phyloP scores from a whole-genome alignment of 495 filamentous ascomycete genomes.

The Penicillium ochrochloron region DNA sequence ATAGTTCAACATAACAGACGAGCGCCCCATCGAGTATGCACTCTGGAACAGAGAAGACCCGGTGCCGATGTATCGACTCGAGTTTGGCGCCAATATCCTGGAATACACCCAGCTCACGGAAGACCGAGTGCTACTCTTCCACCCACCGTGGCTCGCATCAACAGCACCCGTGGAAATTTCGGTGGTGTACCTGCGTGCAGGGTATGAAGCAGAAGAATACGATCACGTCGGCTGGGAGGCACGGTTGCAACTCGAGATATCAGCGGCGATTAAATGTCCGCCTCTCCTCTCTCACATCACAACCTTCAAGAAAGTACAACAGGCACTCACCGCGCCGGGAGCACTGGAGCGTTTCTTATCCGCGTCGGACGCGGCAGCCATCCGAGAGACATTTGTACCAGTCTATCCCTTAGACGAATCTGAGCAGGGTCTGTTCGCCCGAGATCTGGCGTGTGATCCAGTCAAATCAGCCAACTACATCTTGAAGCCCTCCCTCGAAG shows the following conservation, averaged over 20 bases:
- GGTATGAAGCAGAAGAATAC: conserved; percentile 81
- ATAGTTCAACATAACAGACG: conserved; percentile 79
- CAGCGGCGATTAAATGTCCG: conserved; percentile 82
- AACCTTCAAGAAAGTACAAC: conserved; percentile 87
- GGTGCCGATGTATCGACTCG: conserved; percentile 54
- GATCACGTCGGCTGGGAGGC: conserved; percentile 61
- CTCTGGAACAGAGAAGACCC: conserved; percentile 59
- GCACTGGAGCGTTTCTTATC: conserved; percentile 67
- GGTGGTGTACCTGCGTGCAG: conserved; percentile 80
- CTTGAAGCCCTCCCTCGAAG: conserved; percentile 86
- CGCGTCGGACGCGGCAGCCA: conserved; percentile 32
- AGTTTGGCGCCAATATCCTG: conserved; percentile 64
- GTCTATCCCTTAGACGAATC: conserved; percentile 77
- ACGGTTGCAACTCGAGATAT: conserved; percentile 73
- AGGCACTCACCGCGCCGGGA: conserved; percentile 71
- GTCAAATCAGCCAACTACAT: conserved; percentile 66
- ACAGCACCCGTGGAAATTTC: conserved; percentile 65
- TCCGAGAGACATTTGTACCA: conserved; percentile 70
- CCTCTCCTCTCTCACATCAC: conserved; percentile 80
- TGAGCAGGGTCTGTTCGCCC: conserved; percentile 64
- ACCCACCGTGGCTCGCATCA: conserved; percentile 60
- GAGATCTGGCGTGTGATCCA: conserved; percentile 64
- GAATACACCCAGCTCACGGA: conserved; percentile 62
- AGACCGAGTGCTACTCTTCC: conserved; percentile 69
- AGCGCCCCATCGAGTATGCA: conserved; percentile 55